Conservation (phyloP, 2,329 filamentous ascomycete genomes). For the Monilinia fructicola region DNA sequence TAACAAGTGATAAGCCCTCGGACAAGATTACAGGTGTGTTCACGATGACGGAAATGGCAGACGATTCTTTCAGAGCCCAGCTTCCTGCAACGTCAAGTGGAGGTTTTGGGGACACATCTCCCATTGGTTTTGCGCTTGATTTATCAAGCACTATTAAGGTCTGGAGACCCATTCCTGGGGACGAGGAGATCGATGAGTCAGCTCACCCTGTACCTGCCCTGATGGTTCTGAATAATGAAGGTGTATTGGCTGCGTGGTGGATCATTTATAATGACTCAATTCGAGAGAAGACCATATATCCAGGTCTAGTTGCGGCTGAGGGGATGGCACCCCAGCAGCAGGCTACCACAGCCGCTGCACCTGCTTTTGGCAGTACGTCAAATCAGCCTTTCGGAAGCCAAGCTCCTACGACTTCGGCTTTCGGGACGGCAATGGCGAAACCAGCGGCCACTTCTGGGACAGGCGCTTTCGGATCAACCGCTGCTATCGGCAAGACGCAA, state of each 20-base stretch:
- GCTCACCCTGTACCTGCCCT: conserved; percentile 78
- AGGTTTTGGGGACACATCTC: conserved; percentile 67
- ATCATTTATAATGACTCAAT: conserved; percentile 87
- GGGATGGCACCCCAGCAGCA: conserved; percentile 33
- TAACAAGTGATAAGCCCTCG: conserved; percentile 60
- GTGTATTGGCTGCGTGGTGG: conserved; percentile 85
- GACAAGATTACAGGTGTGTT: conserved; percentile 66
- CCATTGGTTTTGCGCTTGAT: conserved; percentile 79
- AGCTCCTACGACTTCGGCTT: conserved; percentile 34
- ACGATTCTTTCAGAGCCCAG: conserved; percentile 72
- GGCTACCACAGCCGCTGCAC: conserved; percentile 25
- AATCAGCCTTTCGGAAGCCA: conserved; percentile 25
- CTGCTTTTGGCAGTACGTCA: conserved; percentile 36
- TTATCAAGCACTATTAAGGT: conserved; percentile 81
- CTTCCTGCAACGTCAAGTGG: conserved; percentile 65
- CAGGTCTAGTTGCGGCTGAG: conserved; percentile 58
- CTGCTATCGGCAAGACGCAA: conserved; percentile 28
- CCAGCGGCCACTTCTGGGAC: conserved; percentile 36
- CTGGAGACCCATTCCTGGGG: conserved; percentile 70
- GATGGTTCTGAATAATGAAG: conserved; percentile 85
- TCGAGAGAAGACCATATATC: conserved; percentile 68
- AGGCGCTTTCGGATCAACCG: conserved; percentile 40
- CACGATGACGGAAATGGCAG: conserved; percentile 67
- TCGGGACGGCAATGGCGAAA: conserved; percentile 41
- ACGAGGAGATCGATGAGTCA: conserved; percentile 73